Evolutionary conservation across 2,329 filamentous ascomycete species (phyloP).

Genomic region (Colletotrichum eremochloae): DNA sequence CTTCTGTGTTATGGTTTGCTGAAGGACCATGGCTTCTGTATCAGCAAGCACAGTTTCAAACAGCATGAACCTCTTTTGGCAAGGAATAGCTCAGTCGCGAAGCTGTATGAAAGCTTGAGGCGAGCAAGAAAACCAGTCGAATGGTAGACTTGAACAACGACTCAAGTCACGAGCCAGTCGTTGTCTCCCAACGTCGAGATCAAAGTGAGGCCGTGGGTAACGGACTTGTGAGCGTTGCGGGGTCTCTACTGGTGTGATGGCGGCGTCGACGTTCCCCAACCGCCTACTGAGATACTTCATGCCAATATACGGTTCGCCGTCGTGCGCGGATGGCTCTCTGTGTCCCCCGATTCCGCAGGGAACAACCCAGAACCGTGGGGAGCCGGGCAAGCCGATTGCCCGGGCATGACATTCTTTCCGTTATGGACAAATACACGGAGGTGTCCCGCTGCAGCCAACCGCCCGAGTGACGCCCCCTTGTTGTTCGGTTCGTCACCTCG

Average conservation of each 20-base stretch:
- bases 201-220: background rate
- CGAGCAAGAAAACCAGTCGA: background rate
- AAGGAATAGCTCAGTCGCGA: constrained; percentile 6
- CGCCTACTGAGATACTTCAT: background rate
- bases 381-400: constrained; percentile 33
- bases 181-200: background rate
- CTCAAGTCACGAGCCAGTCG: background rate
- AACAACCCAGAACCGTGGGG: constrained; percentile 1
- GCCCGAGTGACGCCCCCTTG: constrained; percentile 17
- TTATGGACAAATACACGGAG: constrained; percentile 25
- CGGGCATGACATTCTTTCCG: constrained; percentile 23
- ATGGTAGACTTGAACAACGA: background rate
- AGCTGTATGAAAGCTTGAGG: constrained; percentile 4
- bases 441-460: constrained; percentile 25
- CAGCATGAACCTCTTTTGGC: background rate
- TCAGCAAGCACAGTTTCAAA: background rate
- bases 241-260: background rate
- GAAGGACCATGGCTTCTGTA: background rate
- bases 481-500: constrained; percentile 11
- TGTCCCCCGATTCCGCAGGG: constrained; percentile 1
- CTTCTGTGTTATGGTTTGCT: background rate
- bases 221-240: background rate
- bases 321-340: constrained; percentile 6
- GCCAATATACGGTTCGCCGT: constrained; percentile 7
- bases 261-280: background rate